Conservation (phyloP, 345 rosid genomes). For the Aquilaria malaccensis region DNA sequence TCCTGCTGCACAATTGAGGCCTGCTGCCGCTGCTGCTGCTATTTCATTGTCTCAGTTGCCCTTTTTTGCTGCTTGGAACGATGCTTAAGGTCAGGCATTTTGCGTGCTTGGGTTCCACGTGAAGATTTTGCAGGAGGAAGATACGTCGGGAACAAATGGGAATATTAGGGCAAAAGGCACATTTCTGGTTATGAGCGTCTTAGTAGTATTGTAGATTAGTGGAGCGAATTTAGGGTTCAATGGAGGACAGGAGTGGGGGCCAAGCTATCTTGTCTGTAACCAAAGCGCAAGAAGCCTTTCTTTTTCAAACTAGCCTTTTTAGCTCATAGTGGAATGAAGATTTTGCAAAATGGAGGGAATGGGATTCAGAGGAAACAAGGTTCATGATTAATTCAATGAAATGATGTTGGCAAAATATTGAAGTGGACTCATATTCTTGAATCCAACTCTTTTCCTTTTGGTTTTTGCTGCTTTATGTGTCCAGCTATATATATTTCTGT, state of each 20-base stretch:
- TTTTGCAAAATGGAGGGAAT: slow-evolving; percentile 32
- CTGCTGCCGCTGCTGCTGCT: slow-evolving; percentile 13
- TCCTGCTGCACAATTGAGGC: slow-evolving; percentile 42
- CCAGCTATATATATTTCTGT: slow-evolving; percentile 29
- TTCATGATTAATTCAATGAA: slow-evolving; percentile 26
- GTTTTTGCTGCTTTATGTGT: slow-evolving; percentile 13
- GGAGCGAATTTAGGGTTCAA: slow-evolving; percentile 9
- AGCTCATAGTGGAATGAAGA: slow-evolving; percentile 21
- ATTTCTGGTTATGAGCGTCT: slow-evolving; percentile 13
- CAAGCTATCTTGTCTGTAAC: slow-evolving; percentile 25
- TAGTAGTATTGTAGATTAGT: not conserved
- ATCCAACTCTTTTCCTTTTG: slow-evolving; percentile 10
- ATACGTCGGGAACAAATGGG: not conserved
- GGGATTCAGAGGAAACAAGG: not conserved
- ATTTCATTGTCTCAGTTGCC: slow-evolving; percentile 58
- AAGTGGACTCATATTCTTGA: slow-evolving; percentile 17
- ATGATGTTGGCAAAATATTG: slow-evolving; percentile 21
- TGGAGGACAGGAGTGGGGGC: slow-evolving; percentile 19
- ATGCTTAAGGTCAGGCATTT: slow-evolving; percentile 22
- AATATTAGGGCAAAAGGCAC: slow-evolving; percentile 6
- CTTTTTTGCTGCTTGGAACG: slow-evolving; percentile 71
- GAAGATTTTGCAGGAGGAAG: slow-evolving; percentile 15
- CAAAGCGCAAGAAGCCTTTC: slow-evolving; percentile 25
- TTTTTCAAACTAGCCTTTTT: slow-evolving; percentile 23
- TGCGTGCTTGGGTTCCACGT: not conserved